These are phyloP conservation scores for Dichomitus squalens DNA, from an alignment of 1,284 basidiomycete genomes.

Conservation along the genomic window DNA sequence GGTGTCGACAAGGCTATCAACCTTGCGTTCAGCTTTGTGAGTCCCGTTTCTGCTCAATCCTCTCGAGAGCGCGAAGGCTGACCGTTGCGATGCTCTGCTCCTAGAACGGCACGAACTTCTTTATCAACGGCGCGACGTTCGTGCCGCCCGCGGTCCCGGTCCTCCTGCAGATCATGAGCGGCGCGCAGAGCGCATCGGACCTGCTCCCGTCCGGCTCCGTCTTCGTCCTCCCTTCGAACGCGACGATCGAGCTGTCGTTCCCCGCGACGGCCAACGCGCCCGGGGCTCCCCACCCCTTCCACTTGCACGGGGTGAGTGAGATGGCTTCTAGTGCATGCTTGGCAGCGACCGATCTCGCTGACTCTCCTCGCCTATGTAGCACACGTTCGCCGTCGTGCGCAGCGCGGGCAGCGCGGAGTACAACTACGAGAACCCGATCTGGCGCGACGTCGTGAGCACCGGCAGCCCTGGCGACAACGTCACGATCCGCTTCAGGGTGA, in stretches of 20 bases:
- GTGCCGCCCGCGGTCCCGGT: constrained; percentile 34
- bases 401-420: constrained; percentile 29
- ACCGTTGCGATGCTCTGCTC: not conserved
- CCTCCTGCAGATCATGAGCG: constrained; percentile 41
- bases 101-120: constrained; percentile 25
- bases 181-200: constrained; percentile 30
- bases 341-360: not conserved
- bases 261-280: constrained; percentile 27
- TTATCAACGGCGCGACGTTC: constrained; percentile 32
- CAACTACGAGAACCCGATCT: constrained; percentile 43
- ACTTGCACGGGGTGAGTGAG: constrained; percentile 40
- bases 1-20: constrained; percentile 34
- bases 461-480: constrained; percentile 29
- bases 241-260: constrained; percentile 39
- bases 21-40: constrained; percentile 28
- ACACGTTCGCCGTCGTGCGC: constrained; percentile 31
- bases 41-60: not conserved
- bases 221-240: constrained; percentile 31
- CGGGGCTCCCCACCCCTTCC: constrained; percentile 40
- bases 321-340: not conserved
- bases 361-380: constrained; percentile 11
- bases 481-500: constrained; percentile 32
- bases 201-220: constrained; percentile 36
- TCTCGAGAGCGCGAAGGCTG: not conserved
- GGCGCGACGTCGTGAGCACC: constrained; percentile 31